Conservation (phyloP, 768 basidiomycete genomes). For the Butyriboletus loyo region DNA sequence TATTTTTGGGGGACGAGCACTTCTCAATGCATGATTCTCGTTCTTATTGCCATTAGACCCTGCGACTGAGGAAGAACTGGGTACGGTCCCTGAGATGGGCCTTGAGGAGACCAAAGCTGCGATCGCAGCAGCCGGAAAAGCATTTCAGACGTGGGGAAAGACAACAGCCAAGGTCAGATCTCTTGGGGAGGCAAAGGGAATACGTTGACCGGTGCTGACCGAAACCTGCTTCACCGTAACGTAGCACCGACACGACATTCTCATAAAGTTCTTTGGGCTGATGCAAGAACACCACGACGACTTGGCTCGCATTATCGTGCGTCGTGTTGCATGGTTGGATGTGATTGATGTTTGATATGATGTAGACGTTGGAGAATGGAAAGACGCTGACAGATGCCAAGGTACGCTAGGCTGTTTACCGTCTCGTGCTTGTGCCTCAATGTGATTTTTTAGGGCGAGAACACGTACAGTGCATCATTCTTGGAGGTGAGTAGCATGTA, state of each 20-base stretch:
- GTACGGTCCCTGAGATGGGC: constrained; percentile 88
- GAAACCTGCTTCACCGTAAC: neutral
- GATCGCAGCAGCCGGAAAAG: constrained; percentile 74
- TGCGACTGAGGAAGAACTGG: constrained; percentile 78
- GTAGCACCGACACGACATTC: constrained; percentile 78
- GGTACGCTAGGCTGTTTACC: constrained; percentile 35
- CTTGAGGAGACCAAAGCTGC: constrained; percentile 79
- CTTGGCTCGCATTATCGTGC: constrained; percentile 78
- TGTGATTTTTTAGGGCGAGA: constrained; percentile 58
- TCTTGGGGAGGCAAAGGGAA: neutral
- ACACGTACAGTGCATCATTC: constrained; percentile 80
- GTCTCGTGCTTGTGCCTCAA: neutral
- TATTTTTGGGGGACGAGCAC: neutral
- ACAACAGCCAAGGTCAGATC: constrained; percentile 77
- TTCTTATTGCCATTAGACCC: constrained; percentile 57
- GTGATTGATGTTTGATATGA: constrained; percentile 10
- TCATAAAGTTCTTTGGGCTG: constrained; percentile 73
- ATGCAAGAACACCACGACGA: constrained; percentile 88
- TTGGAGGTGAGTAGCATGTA: constrained; percentile 55
- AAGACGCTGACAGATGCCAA: constrained; percentile 84
- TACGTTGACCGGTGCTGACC: neutral
- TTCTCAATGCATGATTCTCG: constrained; percentile 1
- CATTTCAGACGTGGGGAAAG: constrained; percentile 82
- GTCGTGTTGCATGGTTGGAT: constrained; percentile 23
- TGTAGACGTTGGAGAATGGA: constrained; percentile 91